phyloP scores from a whole-genome alignment of 2,329 filamentous ascomycete species.

The Diplodia mutila region DNA sequence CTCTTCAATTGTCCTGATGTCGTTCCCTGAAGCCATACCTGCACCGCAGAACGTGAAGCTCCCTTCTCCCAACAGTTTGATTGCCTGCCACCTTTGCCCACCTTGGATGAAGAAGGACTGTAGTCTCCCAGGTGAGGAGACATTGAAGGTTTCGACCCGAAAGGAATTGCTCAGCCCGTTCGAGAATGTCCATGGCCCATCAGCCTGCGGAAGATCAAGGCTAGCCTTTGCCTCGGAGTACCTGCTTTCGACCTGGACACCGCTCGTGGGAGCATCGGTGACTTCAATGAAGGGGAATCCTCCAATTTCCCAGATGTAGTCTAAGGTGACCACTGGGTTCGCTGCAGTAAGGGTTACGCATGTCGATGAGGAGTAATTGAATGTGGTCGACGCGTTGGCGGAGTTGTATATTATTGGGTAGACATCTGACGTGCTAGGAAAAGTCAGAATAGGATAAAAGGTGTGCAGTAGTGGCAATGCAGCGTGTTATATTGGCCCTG shows the following conservation, averaged over 20 bases:
- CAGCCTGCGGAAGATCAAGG: slow-evolving; percentile 34
- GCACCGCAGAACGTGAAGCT: slow-evolving; percentile 38
- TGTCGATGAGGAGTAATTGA: slow-evolving; percentile 4
- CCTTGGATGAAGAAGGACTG: slow-evolving; percentile 47
- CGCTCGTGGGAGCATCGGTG: slow-evolving; percentile 27
- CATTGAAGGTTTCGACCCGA: slow-evolving; percentile 46
- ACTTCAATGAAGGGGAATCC: slow-evolving; percentile 43
- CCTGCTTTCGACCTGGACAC: slow-evolving; percentile 43
- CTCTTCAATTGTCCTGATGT: slow-evolving; percentile 30
- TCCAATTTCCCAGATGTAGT: slow-evolving; percentile 41
- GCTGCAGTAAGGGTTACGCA: slow-evolving; percentile 1
- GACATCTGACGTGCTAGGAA: not conserved
- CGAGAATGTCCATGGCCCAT: slow-evolving; percentile 40
- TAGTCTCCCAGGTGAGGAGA: slow-evolving; percentile 36
- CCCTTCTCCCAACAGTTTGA: slow-evolving; percentile 42
- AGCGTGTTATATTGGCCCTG: not conserved
- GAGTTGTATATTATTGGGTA: slow-evolving; percentile 1
- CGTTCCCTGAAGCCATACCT: slow-evolving; percentile 40
- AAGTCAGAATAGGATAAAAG: not conserved
- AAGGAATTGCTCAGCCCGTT: slow-evolving; percentile 41
- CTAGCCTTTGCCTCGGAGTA: slow-evolving; percentile 42
- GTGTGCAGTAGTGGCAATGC: not conserved
- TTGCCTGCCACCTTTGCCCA: slow-evolving; percentile 47
- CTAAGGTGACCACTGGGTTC: slow-evolving; percentile 30
- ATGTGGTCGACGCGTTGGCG: not conserved